Evolutionary conservation across 176 grass and related monocot species (phyloP).

Genomic region (Secale cereale): DNA sequence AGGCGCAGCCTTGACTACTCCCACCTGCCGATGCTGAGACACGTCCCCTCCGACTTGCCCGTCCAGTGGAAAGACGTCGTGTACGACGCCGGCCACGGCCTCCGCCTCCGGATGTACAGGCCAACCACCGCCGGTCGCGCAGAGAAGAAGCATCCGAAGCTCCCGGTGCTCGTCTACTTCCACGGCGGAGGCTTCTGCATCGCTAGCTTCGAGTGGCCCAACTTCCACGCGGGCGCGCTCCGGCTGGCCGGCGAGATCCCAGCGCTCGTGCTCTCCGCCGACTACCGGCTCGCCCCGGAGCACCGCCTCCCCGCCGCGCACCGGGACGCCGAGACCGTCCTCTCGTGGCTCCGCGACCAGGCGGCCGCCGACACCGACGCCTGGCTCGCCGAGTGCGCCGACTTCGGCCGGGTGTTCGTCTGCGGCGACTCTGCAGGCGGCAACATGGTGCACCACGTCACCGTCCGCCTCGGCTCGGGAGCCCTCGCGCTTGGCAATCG

Average conservation of each 20-base stretch:
- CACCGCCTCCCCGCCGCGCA: slow-evolving; percentile 55
- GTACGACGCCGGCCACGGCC: no score
- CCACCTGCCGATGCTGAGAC: no score
- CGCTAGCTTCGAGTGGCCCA: background rate
- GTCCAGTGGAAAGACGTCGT: no score
- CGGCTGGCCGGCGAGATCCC: slow-evolving; percentile 7
- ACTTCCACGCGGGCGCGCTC: background rate
- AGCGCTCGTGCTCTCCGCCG: slow-evolving; percentile 55
- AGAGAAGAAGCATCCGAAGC: background rate
- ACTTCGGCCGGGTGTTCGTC: no score
- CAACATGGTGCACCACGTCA: slow-evolving; percentile 92
- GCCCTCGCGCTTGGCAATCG: background rate
- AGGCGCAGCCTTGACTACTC: no score
- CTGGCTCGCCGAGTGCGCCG: no score
- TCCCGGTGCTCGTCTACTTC: background rate
- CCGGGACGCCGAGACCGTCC: slow-evolving; percentile 24
- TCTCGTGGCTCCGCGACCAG: no score
- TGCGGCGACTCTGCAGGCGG: no score
- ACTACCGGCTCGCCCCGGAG: slow-evolving; percentile 67
- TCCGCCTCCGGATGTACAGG: no score
- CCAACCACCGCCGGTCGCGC: background rate
- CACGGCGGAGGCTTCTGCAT: background rate
- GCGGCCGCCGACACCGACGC: no score
- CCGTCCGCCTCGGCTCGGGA: slow-evolving; percentile 17
- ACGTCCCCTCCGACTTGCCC: no score